These are phyloP conservation scores for Trichosporon ovoides DNA, from an alignment of 1,284 basidiomycete species.

Conservation along the genomic window DNA sequence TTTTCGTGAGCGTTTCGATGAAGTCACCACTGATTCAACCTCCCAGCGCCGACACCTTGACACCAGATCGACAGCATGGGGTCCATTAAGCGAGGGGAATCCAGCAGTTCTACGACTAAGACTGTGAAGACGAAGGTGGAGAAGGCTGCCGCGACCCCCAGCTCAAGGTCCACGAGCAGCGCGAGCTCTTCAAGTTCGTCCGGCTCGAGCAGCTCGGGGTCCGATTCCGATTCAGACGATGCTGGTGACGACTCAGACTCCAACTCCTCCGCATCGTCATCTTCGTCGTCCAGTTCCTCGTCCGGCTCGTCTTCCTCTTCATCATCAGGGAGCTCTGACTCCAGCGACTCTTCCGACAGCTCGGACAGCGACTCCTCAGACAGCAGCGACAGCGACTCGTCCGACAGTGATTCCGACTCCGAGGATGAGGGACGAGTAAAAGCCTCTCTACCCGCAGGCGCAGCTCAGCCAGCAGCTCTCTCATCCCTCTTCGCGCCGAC, in stretches of 20 bases:
- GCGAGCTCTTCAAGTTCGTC: conserved; percentile 15
- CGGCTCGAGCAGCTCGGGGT: conserved; percentile 19
- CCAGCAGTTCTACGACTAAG: neutral
- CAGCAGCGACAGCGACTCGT: neutral
- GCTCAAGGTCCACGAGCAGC: conserved; percentile 9
- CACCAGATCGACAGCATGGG: conserved; percentile 9
- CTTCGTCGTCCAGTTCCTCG: conserved; percentile 3
- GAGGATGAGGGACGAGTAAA: conserved; percentile 6
- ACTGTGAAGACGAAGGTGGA: conserved; percentile 6
- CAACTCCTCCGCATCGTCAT: conserved; percentile 10
- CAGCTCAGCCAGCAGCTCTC: neutral
- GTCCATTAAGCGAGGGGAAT: conserved; percentile 1
- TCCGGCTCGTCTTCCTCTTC: conserved; percentile 5
- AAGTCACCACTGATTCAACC: too few species aligned
- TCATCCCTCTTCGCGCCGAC: conserved; percentile 11
- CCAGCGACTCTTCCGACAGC: conserved; percentile 5
- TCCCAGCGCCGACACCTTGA: neutral
- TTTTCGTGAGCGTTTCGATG: too few species aligned
- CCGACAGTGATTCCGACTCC: conserved; percentile 1
- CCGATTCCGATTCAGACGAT: conserved; percentile 12
- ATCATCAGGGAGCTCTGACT: conserved; percentile 1
- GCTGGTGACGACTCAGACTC: conserved; percentile 14
- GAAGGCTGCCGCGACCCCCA: neutral
- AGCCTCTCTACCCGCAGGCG: neutral
- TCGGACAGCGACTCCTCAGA: too few species aligned